Percentiles rank a stretch among this genome's conserved stretches.
phyloP scores from a whole-genome alignment of 2,329 filamentous ascomycete genomes.

The Cercospora brassicicola region DNA sequence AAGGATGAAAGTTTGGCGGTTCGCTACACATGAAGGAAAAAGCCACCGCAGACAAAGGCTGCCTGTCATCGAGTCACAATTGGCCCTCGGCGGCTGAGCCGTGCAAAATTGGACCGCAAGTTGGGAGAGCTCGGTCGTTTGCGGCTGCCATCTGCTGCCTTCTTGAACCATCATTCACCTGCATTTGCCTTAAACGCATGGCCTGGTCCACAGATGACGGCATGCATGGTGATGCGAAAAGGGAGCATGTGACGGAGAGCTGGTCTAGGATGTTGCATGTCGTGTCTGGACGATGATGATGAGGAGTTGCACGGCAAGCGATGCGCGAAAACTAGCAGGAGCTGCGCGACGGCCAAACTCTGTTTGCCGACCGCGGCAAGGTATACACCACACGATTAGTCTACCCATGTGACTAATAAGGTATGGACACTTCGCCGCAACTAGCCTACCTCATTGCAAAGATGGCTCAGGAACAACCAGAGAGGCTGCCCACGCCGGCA shows the following conservation, averaged over 20 bases:
- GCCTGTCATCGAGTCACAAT: neutral
- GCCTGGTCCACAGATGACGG: neutral
- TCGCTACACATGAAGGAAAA: neutral
- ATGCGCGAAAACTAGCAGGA: neutral
- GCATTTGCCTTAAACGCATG: neutral
- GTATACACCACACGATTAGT: neutral
- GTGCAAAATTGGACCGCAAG: neutral
- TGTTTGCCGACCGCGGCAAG: neutral
- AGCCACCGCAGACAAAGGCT: neutral
- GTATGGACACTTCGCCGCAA: conserved; percentile 37
- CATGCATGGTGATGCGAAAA: neutral
- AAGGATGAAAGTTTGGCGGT: conserved; percentile 4
- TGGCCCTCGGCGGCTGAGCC: neutral
- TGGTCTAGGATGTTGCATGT: neutral
- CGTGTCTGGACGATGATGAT: neutral
- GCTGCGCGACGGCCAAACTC: neutral
- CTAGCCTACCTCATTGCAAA: conserved; percentile 29
- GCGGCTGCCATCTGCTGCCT: neutral
- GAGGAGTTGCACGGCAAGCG: neutral
- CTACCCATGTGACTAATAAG: neutral
- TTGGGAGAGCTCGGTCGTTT: neutral
- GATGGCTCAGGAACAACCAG: conserved; percentile 37
- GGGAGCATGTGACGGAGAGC: neutral
- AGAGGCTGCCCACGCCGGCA: conserved; percentile 60
- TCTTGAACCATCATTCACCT: neutral